A percentile compares a stretch with the other conserved stretches of the same genome.
Conservation (phyloP, 2,329 filamentous ascomycete species). For the Diaporthe humulicola region DNA sequence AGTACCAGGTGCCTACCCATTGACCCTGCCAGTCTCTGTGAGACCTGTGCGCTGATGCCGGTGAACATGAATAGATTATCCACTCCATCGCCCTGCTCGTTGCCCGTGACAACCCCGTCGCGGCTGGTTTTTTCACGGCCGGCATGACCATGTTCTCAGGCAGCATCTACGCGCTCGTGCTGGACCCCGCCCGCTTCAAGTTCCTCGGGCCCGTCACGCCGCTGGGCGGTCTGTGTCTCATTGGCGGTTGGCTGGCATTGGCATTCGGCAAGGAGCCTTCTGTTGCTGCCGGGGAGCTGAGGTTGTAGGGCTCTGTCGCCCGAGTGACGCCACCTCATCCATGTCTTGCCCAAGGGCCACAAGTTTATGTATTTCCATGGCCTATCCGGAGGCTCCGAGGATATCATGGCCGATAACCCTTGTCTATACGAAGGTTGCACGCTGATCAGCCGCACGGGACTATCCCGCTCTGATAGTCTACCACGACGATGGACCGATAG, state of each 20-base stretch:
- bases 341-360: background rate
- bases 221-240: conserved; percentile 73
- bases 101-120: conserved; percentile 68
- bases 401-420: background rate
- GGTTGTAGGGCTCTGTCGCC: conserved; percentile 18
- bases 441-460: background rate
- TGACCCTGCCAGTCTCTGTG: background rate
- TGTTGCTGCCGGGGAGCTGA: conserved; percentile 33
- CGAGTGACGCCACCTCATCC: too few relatives aligned
- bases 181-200: conserved; percentile 73
- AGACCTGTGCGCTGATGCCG: background rate
- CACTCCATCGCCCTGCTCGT: conserved; percentile 73
- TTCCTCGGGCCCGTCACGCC: conserved; percentile 75
- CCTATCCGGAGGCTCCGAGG: background rate
- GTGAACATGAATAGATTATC: conserved; percentile 61
- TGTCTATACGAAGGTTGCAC: background rate
- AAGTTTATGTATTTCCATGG: background rate
- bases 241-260: conserved; percentile 71
- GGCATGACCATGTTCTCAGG: conserved; percentile 78
- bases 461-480: too few relatives aligned
- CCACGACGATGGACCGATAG: background rate
- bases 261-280: conserved; percentile 46
- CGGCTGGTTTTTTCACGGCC: conserved; percentile 70
- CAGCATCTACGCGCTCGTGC: conserved; percentile 72
- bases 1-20: conserved; percentile 69